Percentiles rank a stretch among this genome's conserved stretches.
Conservation (phyloP, 2,329 filamentous ascomycete genomes). For the Chrysoporthe austroafricana region DNA sequence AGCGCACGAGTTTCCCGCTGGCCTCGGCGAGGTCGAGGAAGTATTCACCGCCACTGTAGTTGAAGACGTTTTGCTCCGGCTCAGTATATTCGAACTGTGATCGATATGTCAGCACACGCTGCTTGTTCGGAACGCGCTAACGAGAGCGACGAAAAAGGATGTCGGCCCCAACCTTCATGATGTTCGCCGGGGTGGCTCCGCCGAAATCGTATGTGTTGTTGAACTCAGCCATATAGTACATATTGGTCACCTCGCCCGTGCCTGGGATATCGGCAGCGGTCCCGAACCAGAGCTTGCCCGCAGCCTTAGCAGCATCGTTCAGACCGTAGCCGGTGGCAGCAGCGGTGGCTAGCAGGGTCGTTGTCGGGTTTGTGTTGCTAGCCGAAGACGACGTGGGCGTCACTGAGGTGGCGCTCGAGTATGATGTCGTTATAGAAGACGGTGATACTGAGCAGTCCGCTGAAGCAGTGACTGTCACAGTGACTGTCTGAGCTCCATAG, state of each 20-base stretch:
- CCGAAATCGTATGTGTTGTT: slow-evolving; percentile 15
- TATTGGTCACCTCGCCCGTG: not conserved
- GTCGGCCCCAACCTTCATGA: slow-evolving; percentile 14
- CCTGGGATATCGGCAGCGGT: slow-evolving; percentile 14
- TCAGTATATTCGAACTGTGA: slow-evolving; percentile 51
- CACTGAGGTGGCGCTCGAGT: not conserved
- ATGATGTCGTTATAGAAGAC: not conserved
- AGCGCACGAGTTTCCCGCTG: slow-evolving; percentile 55
- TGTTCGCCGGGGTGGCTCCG: slow-evolving; percentile 13
- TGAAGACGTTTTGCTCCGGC: slow-evolving; percentile 60
- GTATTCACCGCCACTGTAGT: slow-evolving; percentile 61
- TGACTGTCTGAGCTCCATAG: not conserved
- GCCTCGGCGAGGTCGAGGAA: slow-evolving; percentile 48
- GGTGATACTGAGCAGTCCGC: not conserved
- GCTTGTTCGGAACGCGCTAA: not conserved
- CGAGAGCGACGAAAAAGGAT: not conserved
- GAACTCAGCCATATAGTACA: slow-evolving; percentile 11
- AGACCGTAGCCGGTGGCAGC: slow-evolving; percentile 8
- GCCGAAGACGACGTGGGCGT: not conserved
- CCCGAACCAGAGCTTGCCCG: slow-evolving; percentile 15
- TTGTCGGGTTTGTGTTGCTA: slow-evolving; percentile 1
- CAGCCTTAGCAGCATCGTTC: slow-evolving; percentile 11
- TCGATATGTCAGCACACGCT: not conserved
- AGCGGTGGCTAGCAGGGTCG: slow-evolving; percentile 7
- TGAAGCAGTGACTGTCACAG: slow-evolving; percentile 1